phyloP scores from a whole-genome alignment of 345 rosid genomes.

The Lepidium africanum region DNA sequence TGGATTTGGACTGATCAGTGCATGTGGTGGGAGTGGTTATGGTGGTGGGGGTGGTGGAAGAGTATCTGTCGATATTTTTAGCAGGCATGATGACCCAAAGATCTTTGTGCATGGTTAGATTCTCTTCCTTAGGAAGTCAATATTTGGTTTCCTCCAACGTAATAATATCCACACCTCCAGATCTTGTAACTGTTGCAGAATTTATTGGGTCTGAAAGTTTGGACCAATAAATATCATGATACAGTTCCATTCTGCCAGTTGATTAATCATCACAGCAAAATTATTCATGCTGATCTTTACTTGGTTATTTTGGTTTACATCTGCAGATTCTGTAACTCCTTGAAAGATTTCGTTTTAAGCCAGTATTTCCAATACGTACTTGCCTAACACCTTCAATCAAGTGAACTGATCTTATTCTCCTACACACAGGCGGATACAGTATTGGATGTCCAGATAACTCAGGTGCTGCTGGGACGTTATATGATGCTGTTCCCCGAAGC shows the following conservation, averaged over 20 bases:
- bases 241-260: not conserved
- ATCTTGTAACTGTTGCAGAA: not conserved
- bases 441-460: constrained; percentile 74
- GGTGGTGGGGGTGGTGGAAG: constrained; percentile 99
- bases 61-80: constrained; percentile 83
- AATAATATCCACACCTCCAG: not conserved
- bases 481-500: constrained; percentile 93
- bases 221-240: not conserved
- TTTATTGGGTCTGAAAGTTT: not conserved
- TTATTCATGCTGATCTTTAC: not conserved
- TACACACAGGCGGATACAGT: constrained; percentile 77
- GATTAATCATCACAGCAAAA: not conserved
- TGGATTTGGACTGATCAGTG: constrained; percentile 87
- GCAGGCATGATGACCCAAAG: constrained; percentile 91
- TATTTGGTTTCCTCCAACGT: not conserved
- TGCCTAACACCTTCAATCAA: not conserved
- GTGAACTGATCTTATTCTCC: not conserved
- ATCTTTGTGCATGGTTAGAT: constrained; percentile 86
- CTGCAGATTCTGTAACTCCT: not conserved
- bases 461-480: constrained; percentile 96
- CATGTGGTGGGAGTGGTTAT: constrained; percentile 95
- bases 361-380: not conserved
- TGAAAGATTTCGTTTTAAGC: not conserved
- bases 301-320: constrained; percentile 6
- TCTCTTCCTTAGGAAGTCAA: constrained; percentile 11